Percentiles rank a stretch among this genome's conserved stretches.
Conservation (phyloP, 192 early-diverging fungal species). For the Podila horticola region DNA sequence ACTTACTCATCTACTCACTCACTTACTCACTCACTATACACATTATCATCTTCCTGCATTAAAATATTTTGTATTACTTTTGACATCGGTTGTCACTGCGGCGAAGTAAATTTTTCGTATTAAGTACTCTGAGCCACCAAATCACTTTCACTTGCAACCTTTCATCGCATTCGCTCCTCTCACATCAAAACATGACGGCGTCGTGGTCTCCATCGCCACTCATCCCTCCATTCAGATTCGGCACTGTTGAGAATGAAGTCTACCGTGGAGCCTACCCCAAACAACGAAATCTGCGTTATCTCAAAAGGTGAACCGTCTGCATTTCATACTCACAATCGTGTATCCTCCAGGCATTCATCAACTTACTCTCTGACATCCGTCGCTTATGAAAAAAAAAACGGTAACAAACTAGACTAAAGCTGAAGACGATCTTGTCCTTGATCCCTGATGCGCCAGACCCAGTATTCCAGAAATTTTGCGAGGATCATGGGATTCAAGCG, state of each 20-base stretch:
- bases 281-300: conserved; percentile 84
- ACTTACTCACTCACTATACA: too few relatives aligned
- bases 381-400: not conserved
- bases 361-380: not conserved
- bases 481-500: conserved; percentile 66
- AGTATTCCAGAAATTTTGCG: conserved; percentile 71
- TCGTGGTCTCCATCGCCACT: conserved; percentile 56
- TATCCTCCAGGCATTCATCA: not conserved
- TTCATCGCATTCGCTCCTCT: not conserved
- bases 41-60: too few relatives aligned
- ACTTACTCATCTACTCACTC: not conserved
- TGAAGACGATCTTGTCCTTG: conserved; percentile 88
- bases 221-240: conserved; percentile 87
- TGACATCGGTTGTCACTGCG: too few relatives aligned
- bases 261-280: conserved; percentile 93
- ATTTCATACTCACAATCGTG: not conserved
- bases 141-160: too few relatives aligned
- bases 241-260: conserved; percentile 83
- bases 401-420: conserved; percentile 60
- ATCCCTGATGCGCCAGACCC: conserved; percentile 77
- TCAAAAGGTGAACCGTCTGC: conserved; percentile 60
- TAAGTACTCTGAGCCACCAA: too few relatives aligned
- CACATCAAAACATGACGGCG: conserved; percentile 34
- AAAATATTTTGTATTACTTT: too few relatives aligned
- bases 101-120: too few relatives aligned